A percentile compares a stretch with the other conserved stretches of the same genome.
Conservation (phyloP, 768 basidiomycete species). For the Leccinum arenicola region DNA sequence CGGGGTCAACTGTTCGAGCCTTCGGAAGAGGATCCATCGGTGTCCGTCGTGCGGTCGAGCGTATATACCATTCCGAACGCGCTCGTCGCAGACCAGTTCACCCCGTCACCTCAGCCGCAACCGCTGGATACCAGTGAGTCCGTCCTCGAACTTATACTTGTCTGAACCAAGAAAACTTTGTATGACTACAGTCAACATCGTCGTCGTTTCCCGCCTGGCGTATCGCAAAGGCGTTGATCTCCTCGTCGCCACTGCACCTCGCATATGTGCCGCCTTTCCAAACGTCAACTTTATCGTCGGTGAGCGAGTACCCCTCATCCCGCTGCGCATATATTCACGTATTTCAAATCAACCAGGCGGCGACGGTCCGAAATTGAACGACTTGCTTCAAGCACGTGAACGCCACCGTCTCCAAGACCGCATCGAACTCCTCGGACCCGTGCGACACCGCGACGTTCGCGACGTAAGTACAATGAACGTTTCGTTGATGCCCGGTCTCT, state of each 20-base stretch:
- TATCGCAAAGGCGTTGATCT: slow-evolving; percentile 98
- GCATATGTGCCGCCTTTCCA: slow-evolving; percentile 81
- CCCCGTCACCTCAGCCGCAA: slow-evolving; percentile 49
- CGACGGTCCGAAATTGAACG: slow-evolving; percentile 92
- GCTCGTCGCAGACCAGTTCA: slow-evolving; percentile 82
- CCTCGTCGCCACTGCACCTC: slow-evolving; percentile 87
- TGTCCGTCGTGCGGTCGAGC: slow-evolving; percentile 47
- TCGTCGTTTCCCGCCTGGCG: slow-evolving; percentile 85
- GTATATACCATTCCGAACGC: slow-evolving; percentile 96
- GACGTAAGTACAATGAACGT: slow-evolving; percentile 45
- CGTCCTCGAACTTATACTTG: background rate
- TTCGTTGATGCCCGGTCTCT: accelerated
- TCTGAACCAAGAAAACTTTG: background rate
- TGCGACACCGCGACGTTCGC: slow-evolving; percentile 80
- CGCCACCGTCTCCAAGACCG: slow-evolving; percentile 86
- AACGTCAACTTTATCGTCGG: slow-evolving; percentile 89
- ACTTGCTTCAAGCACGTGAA: slow-evolving; percentile 94
- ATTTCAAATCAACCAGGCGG: slow-evolving; percentile 57
- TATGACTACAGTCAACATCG: slow-evolving; percentile 70
- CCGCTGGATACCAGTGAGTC: slow-evolving; percentile 54
- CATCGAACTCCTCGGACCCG: slow-evolving; percentile 83
- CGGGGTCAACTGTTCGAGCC: slow-evolving; percentile 73
- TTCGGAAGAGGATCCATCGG: slow-evolving; percentile 40
- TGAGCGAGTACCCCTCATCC: slow-evolving; percentile 21
- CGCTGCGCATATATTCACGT: background rate